These are phyloP conservation scores for Cystoisospora suis DNA, from an alignment of 169 alveolate genomes.

Conservation along the genomic window DNA sequence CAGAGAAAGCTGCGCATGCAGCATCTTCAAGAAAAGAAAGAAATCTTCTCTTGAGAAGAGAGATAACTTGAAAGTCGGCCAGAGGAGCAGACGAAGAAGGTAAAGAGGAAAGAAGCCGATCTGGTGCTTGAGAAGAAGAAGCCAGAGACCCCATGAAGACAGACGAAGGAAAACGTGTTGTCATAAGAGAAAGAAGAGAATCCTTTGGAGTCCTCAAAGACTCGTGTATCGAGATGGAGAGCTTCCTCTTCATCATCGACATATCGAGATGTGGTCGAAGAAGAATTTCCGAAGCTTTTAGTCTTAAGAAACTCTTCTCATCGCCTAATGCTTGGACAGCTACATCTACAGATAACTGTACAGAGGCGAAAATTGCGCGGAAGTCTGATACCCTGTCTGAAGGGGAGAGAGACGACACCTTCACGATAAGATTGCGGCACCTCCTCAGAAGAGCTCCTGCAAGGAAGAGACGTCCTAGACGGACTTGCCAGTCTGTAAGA, in stretches of 20 bases:
- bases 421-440: background rate
- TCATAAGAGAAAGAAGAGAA: too few relatives aligned
- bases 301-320: too few relatives aligned
- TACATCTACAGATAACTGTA: too few relatives aligned
- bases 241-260: too few relatives aligned
- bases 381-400: background rate
- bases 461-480: constrained; percentile 6
- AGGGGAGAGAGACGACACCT: background rate
- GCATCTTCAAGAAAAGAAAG: background rate
- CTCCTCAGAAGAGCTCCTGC: background rate
- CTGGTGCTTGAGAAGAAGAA: background rate
- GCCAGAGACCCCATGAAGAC: background rate
- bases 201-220: too few relatives aligned
- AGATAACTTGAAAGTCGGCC: background rate
- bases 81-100: background rate
- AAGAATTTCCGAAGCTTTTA: too few relatives aligned
- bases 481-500: constrained; percentile 2
- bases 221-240: too few relatives aligned
- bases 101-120: background rate
- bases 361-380: too few relatives aligned
- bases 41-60: background rate
- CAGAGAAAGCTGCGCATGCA: background rate
- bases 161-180: background rate
- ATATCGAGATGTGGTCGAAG: too few relatives aligned
- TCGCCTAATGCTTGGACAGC: too few relatives aligned